A percentile compares a stretch with the other conserved stretches of the same genome.
Evolutionary conservation across 1,139 yeast genomes (phyloP).

Genomic region (Yamadazyma atlantica): DNA sequence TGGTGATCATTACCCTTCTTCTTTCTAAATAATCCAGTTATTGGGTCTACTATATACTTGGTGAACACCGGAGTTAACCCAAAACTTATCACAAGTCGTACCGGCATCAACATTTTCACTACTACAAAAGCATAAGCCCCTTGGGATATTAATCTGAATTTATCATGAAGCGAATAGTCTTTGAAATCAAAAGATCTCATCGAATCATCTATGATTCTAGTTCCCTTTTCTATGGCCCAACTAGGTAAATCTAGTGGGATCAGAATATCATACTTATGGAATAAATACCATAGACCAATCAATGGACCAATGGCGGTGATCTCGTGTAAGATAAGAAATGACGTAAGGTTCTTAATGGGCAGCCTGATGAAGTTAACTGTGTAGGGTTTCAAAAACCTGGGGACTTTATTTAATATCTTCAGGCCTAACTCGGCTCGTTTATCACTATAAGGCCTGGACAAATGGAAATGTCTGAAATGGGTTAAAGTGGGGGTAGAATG

Average conservation of each 20-base stretch:
- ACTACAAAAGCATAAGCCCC: conserved; percentile 90
- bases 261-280: conserved; percentile 52
- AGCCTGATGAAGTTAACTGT: conserved; percentile 53
- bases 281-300: conserved; percentile 70
- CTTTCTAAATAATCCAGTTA: conserved; percentile 34
- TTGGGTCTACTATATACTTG: conserved; percentile 54
- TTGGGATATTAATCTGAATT: conserved; percentile 61
- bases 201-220: conserved; percentile 53
- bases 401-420: conserved; percentile 38
- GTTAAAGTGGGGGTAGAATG: not conserved
- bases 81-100: conserved; percentile 58
- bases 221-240: conserved; percentile 64
- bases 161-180: conserved; percentile 45
- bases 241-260: conserved; percentile 60
- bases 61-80: conserved; percentile 70
- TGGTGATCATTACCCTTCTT: conserved; percentile 11
- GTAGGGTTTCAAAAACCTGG: conserved; percentile 50
- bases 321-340: conserved; percentile 83
- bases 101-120: conserved; percentile 64
- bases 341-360: conserved; percentile 67
- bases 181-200: conserved; percentile 33
- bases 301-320: conserved; percentile 81
- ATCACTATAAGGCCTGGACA: conserved; percentile 4
- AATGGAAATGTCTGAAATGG: conserved; percentile 1
- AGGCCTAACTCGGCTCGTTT: conserved; percentile 15